phyloP scores from a whole-genome alignment of 306 rosid genomes.

The Rosa rugosa region DNA sequence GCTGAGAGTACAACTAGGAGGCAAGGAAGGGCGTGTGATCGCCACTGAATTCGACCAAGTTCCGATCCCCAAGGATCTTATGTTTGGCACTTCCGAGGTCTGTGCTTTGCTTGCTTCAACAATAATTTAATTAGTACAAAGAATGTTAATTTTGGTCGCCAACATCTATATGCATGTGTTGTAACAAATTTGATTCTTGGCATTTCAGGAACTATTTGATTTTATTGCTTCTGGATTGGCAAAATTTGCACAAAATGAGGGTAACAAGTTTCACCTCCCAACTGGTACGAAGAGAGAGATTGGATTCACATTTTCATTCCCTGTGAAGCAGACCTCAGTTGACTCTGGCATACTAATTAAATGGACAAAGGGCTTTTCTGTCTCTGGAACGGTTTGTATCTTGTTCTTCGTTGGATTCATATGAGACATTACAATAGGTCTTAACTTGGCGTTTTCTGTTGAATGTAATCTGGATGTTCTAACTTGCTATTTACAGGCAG shows the following conservation, averaged over 20 bases:
- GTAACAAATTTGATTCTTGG: neutral
- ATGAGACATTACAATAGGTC: neutral
- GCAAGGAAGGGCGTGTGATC: slow-evolving; percentile 67
- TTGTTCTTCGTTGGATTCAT: neutral
- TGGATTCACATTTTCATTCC: slow-evolving; percentile 96
- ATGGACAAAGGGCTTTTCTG: slow-evolving; percentile 96
- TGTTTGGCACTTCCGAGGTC: slow-evolving; percentile 75
- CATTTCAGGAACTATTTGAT: slow-evolving; percentile 71
- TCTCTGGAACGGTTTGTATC: slow-evolving; percentile 74
- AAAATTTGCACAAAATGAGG: slow-evolving; percentile 62
- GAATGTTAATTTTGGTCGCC: neutral
- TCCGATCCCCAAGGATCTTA: slow-evolving; percentile 71
- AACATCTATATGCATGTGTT: neutral
- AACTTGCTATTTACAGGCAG: slow-evolving; percentile 51
- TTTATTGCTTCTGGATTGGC: slow-evolving; percentile 80
- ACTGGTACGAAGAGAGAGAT: slow-evolving; percentile 66
- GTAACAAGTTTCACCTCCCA: slow-evolving; percentile 46
- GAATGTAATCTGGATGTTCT: slow-evolving; percentile 18
- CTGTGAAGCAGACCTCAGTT: slow-evolving; percentile 84
- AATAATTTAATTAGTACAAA: neutral
- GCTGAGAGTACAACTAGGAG: slow-evolving; percentile 82
- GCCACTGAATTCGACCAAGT: slow-evolving; percentile 78
- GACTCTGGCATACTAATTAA: slow-evolving; percentile 85
- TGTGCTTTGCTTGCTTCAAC: neutral
- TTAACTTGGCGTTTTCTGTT: neutral